Evolutionary conservation across 202 grass and related monocot genomes (phyloP), one percentile per base, ranked within the genome.

Genomic region (Cymbopogon flexuosus): DNA sequence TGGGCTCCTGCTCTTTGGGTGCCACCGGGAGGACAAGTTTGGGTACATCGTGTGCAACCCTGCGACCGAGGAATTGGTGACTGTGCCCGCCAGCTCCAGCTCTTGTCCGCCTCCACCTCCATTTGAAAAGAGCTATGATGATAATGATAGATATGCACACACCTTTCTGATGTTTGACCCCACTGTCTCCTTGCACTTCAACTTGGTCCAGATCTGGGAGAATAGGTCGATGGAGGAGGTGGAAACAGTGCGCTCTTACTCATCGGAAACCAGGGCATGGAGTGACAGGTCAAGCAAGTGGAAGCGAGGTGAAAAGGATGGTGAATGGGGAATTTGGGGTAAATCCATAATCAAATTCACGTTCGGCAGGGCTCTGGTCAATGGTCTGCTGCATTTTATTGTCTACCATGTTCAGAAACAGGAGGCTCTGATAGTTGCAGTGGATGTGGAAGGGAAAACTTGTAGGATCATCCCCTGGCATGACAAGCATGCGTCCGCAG

Each of bases 1-100:
- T 3, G 78, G 78, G 23, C 51, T 80, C 1, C 9, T 80, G 23
- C 78, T 80, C 23, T 41, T 80, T 42, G 31, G 31, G 31, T 33
- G 61, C 22, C 2, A 0, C 12, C n/a, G 0, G 21, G 52, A 19
- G 6, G 7, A 8, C 51, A 54, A 9, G 16, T 19, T 54, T 2
- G 18, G 51, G 51, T 54, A 54, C 51, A 19, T 54, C 18, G 51
- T 54, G 51, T 54, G 51, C 18, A 54, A 54, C 51, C 51, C 51
- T 19, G 51, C 18, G 51, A 54, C 51, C 6, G 18, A 54, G 18
- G 51, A 54, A 19, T 3, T 54, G 51, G 18, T 54, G 6, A 54
- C 18, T 19, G 51, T 54, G 51, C 51, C 51, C 18, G 7, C 51
- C 51, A 54, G 51, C 51, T 54, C 51, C 0, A 0, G 2, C 0